phyloP scores from a whole-genome alignment of 768 basidiomycete species.

The Rhizopogon sp. region DNA sequence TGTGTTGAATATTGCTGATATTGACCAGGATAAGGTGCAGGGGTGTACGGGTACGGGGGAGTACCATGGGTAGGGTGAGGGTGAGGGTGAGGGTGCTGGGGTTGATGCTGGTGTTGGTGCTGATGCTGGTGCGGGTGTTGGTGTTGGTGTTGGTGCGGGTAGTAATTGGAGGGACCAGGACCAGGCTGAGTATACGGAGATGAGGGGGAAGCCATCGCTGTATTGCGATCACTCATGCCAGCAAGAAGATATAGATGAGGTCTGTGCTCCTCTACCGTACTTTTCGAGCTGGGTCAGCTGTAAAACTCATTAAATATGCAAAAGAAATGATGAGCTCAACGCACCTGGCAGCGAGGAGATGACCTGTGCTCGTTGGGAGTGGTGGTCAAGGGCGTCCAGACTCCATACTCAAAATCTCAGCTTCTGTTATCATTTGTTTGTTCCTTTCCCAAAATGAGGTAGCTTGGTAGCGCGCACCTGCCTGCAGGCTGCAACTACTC shows the following conservation, averaged over 20 bases:
- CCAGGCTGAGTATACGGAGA: conserved; percentile 22
- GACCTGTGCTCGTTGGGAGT: not conserved
- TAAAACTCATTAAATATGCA: no score
- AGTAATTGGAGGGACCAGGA: conserved; percentile 23
- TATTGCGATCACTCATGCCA: not conserved
- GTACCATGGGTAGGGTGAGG: conserved; percentile 19
- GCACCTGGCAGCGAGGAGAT: not conserved
- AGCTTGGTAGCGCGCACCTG: no score
- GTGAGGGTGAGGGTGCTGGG: conserved; percentile 23
- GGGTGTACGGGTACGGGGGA: conserved; percentile 1
- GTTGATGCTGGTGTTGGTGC: not conserved
- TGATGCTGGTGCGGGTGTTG: conserved; percentile 12
- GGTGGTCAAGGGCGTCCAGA: conserved; percentile 1
- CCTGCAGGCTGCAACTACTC: no score
- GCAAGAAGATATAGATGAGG: no score
- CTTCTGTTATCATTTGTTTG: conserved; percentile 15
- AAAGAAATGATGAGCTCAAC: not conserved
- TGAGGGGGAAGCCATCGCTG: conserved; percentile 21
- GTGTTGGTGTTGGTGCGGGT: conserved; percentile 12
- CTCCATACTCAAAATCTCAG: not conserved
- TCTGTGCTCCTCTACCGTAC: no score
- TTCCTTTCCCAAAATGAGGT: conserved; percentile 7
- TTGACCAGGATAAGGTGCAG: conserved; percentile 22
- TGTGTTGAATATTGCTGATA: conserved; percentile 33
- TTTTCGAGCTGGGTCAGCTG: no score